Base-by-base conservation (phyloP, 352 stramenopile species). In the Pythium dissotocum region DNA sequence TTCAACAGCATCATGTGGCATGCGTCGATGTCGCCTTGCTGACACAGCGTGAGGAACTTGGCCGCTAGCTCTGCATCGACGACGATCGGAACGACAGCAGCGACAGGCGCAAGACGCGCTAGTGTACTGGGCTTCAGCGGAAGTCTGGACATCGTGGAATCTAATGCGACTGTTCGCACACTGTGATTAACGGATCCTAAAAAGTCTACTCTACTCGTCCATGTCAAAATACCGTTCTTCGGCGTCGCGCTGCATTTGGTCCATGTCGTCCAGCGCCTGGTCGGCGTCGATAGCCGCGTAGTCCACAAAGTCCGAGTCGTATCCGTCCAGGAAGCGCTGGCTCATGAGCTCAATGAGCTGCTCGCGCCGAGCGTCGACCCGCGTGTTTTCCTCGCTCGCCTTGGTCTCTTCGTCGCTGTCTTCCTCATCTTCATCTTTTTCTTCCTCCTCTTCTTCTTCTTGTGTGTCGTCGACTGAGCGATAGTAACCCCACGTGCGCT, bases 311-410 rank as follows among this genome's bases (percentile, higher is more conserved):
- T 88, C 72, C 16, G 53, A 48, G 58, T 95, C 88, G 5, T 70
- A 55, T 10, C 88, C 88, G 24, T 88, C 70, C 12, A 95, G 70
- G 58, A 94, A 94, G 3, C 85, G 81, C 63, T 77, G 70, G 40
- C 71, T 76, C 86, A 95, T 95, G 52, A 94, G 54, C 38, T 93
- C 83, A 24, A 94, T 70, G 38, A 95, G 79, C 56, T 88, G 63
- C 52, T 77, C 63, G 9, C 88, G 85, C 14, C 80, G 78, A 62
- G 88, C 75, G 1, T 72, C 56, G 5, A 91, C 63, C 6, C 56
- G 78, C 49, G 65, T 42, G 4, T 61, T n/a, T 2, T 69, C 8
- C 6, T 69, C 61, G 26, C 49, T 63, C 12, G 75, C 66, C 36
- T 79, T 76, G 10, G 64, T 71, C 9, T 83, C 76, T 1, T 88